phyloP scores from a whole-genome alignment of 2,329 filamentous ascomycete genomes.

The Coniella vitis region DNA sequence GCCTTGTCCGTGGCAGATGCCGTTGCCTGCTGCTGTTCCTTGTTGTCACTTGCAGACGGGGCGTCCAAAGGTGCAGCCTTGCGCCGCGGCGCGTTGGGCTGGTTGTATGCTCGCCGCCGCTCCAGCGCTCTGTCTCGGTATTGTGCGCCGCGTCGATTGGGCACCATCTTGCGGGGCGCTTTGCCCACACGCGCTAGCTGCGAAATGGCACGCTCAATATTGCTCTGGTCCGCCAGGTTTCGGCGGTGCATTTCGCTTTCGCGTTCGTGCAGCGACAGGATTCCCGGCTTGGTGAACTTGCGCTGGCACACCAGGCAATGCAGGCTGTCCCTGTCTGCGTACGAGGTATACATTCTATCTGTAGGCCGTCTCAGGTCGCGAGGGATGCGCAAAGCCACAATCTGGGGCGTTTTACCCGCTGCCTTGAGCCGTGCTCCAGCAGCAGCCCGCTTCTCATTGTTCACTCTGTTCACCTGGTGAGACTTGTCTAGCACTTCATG shows the following conservation, averaged over 20 bases:
- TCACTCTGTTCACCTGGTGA: constrained; percentile 33
- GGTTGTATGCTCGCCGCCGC: constrained; percentile 55
- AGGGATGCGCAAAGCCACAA: constrained; percentile 20
- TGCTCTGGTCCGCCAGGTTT: constrained; percentile 24
- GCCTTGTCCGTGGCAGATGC: constrained; percentile 21
- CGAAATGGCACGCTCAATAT: constrained; percentile 24
- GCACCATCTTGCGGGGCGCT: constrained; percentile 26
- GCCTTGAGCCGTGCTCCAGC: constrained; percentile 19
- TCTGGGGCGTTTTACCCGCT: constrained; percentile 19
- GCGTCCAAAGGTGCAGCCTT: constrained; percentile 33
- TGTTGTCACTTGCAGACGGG: constrained; percentile 28
- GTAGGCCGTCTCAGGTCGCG: constrained; percentile 21
- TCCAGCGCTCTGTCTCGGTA: constrained; percentile 65
- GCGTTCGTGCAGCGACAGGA: constrained; percentile 37
- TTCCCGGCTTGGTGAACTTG: constrained; percentile 32
- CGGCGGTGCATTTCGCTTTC: constrained; percentile 35
- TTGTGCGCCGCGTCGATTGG: constrained; percentile 24
- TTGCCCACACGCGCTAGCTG: constrained; percentile 22
- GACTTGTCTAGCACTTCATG: constrained; percentile 54
- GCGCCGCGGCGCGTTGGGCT: constrained; percentile 35
- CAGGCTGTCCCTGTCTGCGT: constrained; percentile 43
- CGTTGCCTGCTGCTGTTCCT: constrained; percentile 14
- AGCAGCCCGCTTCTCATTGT: constrained; percentile 19
- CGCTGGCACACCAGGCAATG: constrained; percentile 36
- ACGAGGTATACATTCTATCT: constrained; percentile 43